phyloP scores from a whole-genome alignment of 2,329 filamentous ascomycete genomes.

The Allantophomopsis cytisporea region DNA sequence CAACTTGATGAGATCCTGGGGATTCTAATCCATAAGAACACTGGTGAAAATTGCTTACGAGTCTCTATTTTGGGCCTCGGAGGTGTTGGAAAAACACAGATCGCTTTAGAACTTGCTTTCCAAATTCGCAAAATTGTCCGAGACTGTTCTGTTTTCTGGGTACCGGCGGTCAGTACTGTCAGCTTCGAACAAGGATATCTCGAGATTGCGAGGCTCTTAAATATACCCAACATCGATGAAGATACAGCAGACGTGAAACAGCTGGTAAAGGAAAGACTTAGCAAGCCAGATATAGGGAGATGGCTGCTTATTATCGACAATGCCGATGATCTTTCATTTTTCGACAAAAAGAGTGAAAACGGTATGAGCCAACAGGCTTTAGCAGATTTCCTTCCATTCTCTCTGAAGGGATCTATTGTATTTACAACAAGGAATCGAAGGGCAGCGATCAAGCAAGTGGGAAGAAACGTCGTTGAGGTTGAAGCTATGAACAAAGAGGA shows the following conservation, averaged over 20 bases:
- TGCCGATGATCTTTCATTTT: conserved; percentile 22
- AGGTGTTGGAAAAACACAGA: conserved; percentile 26
- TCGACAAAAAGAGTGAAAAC: conserved; percentile 3
- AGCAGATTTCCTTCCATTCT: conserved; percentile 5
- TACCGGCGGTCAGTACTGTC: conserved; percentile 15
- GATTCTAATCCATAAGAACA: not conserved
- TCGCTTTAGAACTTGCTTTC: conserved; percentile 25
- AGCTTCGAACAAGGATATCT: conserved; percentile 5
- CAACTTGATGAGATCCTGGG: conserved; percentile 2
- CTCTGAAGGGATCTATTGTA: conserved; percentile 3
- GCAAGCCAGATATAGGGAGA: conserved; percentile 7
- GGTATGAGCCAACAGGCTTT: not conserved
- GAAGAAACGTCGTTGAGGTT: conserved; percentile 3
- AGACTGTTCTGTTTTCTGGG: conserved; percentile 28
- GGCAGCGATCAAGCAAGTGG: conserved; percentile 1
- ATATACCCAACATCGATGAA: conserved; percentile 4
- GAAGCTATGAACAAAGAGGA: conserved; percentile 2
- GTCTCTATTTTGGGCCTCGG: conserved; percentile 14
- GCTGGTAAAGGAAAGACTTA: conserved; percentile 4
- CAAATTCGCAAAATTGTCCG: conserved; percentile 19
- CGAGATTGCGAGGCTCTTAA: conserved; percentile 4
- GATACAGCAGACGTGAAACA: conserved; percentile 12
- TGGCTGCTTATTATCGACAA: conserved; percentile 32
- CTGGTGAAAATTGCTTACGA: conserved; percentile 9
- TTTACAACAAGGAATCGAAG: conserved; percentile 6